Conservation (phyloP, 805 yeast species). For the Nakazawaea laoshanensis region DNA sequence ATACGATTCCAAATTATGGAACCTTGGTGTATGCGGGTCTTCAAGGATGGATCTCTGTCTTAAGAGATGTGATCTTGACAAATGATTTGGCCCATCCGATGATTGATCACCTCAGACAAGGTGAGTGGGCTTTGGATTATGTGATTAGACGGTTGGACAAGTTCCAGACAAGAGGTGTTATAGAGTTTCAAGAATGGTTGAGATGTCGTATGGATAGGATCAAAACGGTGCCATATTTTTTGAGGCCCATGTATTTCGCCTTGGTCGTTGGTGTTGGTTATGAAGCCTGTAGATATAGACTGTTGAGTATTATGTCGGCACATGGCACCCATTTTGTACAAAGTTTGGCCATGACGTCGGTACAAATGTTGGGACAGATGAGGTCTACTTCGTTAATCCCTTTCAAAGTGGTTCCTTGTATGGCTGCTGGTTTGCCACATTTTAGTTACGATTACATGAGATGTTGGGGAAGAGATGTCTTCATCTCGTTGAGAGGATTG, state of each 20-base stretch:
- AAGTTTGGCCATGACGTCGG: constrained; percentile 67
- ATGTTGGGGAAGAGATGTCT: constrained; percentile 98
- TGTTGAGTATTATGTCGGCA: constrained; percentile 45
- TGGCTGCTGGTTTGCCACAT: constrained; percentile 97
- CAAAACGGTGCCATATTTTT: constrained; percentile 61
- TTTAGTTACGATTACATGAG: constrained; percentile 88
- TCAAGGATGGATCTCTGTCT: constrained; percentile 81
- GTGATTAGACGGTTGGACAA: constrained; percentile 52
- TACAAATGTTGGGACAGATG: constrained; percentile 78
- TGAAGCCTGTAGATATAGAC: constrained; percentile 68
- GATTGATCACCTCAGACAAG: constrained; percentile 71
- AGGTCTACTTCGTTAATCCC: constrained; percentile 73
- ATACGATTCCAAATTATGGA: constrained; percentile 69
- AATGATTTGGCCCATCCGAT: constrained; percentile 83
- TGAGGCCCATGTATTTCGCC: constrained; percentile 84
- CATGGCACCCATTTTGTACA: constrained; percentile 70
- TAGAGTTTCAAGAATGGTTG: constrained; percentile 63
- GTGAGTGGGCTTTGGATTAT: constrained; percentile 86
- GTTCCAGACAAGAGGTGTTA: constrained; percentile 42
- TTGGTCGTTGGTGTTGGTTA: constrained; percentile 76
- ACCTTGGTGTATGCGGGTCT: constrained; percentile 78
- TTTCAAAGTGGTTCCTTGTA: constrained; percentile 48
- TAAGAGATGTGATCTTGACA: constrained; percentile 49
- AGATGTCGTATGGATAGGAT: constrained; percentile 53
- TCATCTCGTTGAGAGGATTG: constrained; percentile 79